Evolutionary conservation across 2,329 filamentous ascomycete genomes (phyloP).

Genomic region (Ramichloridium luteum): DNA sequence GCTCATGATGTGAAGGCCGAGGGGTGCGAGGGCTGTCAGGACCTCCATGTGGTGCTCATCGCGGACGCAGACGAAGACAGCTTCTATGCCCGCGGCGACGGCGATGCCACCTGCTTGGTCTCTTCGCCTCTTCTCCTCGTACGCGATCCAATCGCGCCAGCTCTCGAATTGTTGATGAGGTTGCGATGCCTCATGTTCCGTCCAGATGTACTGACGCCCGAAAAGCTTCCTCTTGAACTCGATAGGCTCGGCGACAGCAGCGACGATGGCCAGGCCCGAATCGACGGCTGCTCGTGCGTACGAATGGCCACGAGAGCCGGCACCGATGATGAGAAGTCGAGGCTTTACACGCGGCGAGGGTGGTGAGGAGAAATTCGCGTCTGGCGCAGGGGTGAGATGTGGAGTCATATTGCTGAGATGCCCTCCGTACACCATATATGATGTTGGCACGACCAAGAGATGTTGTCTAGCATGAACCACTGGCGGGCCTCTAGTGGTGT

Average conservation of each 20-base stretch:
- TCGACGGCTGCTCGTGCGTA: conserved; percentile 59
- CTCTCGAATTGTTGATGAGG: conserved; percentile 57
- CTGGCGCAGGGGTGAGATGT: too few relatives aligned
- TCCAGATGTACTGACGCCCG: conserved; percentile 63
- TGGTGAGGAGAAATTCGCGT: too few relatives aligned
- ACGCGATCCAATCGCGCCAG: conserved; percentile 66
- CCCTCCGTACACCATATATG: too few relatives aligned
- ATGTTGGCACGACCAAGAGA: too few relatives aligned
- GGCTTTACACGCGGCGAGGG: too few relatives aligned
- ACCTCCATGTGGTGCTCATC: conserved; percentile 84
- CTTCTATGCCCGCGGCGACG: conserved; percentile 30
- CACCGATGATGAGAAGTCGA: conserved; percentile 68
- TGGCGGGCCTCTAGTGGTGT: too few relatives aligned
- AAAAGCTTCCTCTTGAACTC: conserved; percentile 62
- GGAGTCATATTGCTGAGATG: too few relatives aligned
- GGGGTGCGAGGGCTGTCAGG: conserved; percentile 57
- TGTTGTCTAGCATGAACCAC: too few relatives aligned
- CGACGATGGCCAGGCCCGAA: conserved; percentile 55
- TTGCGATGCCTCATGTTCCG: conserved; percentile 29
- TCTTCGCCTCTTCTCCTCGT: conserved; percentile 52
- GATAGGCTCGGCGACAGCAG: conserved; percentile 70
- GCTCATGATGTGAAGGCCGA: conserved; percentile 72
- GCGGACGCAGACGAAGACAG: conserved; percentile 60
- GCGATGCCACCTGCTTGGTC: conserved; percentile 36
- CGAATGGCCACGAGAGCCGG: conserved; percentile 63